Evolutionary conservation across 78 protist species (phyloP).

Genomic region (Cavenderia fasciculata): DNA sequence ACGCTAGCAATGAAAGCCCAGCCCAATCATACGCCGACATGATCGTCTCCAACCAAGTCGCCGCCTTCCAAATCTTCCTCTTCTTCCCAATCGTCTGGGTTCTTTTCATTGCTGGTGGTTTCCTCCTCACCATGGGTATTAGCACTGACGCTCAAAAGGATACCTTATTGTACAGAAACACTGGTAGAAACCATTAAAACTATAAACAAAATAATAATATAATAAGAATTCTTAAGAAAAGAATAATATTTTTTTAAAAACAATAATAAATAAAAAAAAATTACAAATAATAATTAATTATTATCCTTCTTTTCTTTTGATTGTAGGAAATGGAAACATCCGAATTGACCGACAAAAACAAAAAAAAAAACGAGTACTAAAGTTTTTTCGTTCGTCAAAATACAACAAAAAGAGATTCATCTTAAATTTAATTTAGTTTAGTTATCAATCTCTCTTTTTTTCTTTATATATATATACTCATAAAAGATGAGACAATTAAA

Average conservation of each 20-base stretch:
- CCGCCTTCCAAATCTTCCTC: slow-evolving; percentile 65
- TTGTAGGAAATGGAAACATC: too few species aligned
- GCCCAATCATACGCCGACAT: not conserved
- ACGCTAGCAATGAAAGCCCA: not conserved
- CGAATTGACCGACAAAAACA: too few species aligned
- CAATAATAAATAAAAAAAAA: too few species aligned
- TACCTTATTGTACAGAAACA: slow-evolving; percentile 50
- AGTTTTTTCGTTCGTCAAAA: too few species aligned
- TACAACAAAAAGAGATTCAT: too few species aligned
- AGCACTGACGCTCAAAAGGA: slow-evolving; percentile 36
- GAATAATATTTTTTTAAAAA: too few species aligned
- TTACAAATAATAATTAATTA: too few species aligned
- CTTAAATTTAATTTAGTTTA: too few species aligned
- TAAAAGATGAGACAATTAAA: slow-evolving; percentile 18
- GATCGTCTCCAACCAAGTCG: not conserved
- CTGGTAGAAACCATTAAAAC: slow-evolving; percentile 53
- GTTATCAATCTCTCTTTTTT: not conserved
- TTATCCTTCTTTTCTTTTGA: too few species aligned
- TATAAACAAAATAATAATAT: too few species aligned
- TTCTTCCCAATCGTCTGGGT: slow-evolving; percentile 69
- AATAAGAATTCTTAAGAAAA: too few species aligned
- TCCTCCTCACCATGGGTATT: slow-evolving; percentile 36
- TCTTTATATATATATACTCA: slow-evolving; percentile 5
- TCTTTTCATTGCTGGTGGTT: slow-evolving; percentile 27
- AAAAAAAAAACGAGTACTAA: too few species aligned